Evolutionary conservation across 1,284 basidiomycete species (phyloP), one percentile per base, ranked within the genome.

Genomic region (Exobasidium rhododendri): DNA sequence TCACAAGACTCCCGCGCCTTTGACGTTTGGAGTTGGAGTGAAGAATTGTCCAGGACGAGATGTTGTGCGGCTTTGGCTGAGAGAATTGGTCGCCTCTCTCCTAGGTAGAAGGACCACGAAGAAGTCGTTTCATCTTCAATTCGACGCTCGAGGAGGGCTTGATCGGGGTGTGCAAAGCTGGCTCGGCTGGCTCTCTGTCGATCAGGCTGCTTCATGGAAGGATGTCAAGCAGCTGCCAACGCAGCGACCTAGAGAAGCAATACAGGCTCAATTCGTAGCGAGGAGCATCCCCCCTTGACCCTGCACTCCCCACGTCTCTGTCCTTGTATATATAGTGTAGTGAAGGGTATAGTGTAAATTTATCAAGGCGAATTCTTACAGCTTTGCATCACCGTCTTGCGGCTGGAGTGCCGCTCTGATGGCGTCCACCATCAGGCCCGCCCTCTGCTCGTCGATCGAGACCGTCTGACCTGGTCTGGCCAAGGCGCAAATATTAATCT

Each of bases 141-240:
- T 50, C 20, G 47, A 24, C 22, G 47, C 22, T 24, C 14, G 7
- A 31, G 20, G 22, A 7, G n/a, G n/a, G n/a, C 20, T 50, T 7
- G 47, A 31, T 31, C 7, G 14, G 14, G 47, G 47, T 50, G 47
- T 50, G 7, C 47, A 50, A 31, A 20, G 22, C 20, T 50, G 47
- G 47, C 47, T 50, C 24, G 47, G 47, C 29, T 50, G 47, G 47
- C 47, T 31, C 7, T 14, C 24, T 7, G 20, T 20, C 24, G 47
- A 31, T 20, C 14, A 7, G 20, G 22, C 24, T 10, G 20, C 47
- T 7, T 26, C 47, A 7, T 50, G 47, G 47, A 50, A 31, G 20
- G 47, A 20, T 50, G 47, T 50, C 47, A 50, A 50, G 47, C 47
- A 50, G 20, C 20, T 50, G 20, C 47, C 47, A 24, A 50, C 47